A percentile compares a stretch with the other conserved stretches of the same genome.
phyloP scores from a whole-genome alignment of 2,329 filamentous ascomycete species.

The Piedraia hortae region DNA sequence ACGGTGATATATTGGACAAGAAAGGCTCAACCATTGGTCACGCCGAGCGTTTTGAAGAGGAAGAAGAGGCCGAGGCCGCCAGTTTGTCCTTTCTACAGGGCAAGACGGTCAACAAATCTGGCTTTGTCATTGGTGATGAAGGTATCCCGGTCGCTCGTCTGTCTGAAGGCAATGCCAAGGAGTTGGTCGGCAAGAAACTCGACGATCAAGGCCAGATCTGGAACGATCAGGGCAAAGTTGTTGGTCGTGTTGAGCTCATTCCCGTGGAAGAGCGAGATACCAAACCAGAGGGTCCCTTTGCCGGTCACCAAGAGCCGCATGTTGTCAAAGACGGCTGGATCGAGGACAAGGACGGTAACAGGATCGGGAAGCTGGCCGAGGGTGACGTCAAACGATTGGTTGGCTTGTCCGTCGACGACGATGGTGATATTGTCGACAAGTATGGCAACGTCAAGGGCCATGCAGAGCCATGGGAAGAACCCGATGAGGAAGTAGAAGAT shows the following conservation, averaged over 20 bases:
- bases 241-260: conserved; percentile 40
- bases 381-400: conserved; percentile 32
- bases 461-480: conserved; percentile 23
- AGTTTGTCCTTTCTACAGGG: conserved; percentile 21
- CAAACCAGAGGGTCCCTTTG: conserved; percentile 24
- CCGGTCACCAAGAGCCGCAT: conserved; percentile 21
- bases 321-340: conserved; percentile 22
- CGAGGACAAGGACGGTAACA: conserved; percentile 23
- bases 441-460: conserved; percentile 33
- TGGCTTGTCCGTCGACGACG: conserved; percentile 31
- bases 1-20: conserved; percentile 26
- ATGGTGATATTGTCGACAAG: conserved; percentile 34
- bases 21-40: conserved; percentile 25
- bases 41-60: conserved; percentile 24
- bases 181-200: conserved; percentile 39
- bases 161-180: conserved; percentile 35
- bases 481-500: conserved; percentile 21
- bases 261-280: conserved; percentile 32
- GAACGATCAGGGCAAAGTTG: conserved; percentile 43
- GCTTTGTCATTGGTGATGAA: conserved; percentile 22
- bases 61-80: conserved; percentile 20
- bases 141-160: conserved; percentile 31
- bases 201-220: conserved; percentile 45
- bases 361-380: conserved; percentile 26
- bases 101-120: conserved; percentile 22